Conservation (phyloP, 208 protist genomes). For the Leishmania tarentolae region DNA sequence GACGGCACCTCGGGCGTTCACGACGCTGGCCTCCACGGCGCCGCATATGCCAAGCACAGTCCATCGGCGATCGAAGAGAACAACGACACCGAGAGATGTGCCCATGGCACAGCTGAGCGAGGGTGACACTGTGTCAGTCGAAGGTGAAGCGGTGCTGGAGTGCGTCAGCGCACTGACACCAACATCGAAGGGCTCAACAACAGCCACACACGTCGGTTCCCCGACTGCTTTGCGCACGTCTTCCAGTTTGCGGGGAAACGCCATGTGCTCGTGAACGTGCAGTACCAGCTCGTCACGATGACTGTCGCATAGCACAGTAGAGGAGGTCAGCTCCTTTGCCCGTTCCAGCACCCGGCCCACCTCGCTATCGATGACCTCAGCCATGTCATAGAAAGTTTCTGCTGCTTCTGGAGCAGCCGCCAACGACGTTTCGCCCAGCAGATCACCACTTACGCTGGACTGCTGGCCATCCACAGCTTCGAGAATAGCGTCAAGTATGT, state of each 20-base stretch:
- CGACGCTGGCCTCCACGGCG: slow-evolving; percentile 24
- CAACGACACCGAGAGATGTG: slow-evolving; percentile 59
- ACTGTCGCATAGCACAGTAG: slow-evolving; percentile 26
- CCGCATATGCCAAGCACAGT: slow-evolving; percentile 21
- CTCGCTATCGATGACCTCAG: slow-evolving; percentile 19
- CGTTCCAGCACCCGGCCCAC: slow-evolving; percentile 55
- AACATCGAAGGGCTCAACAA: slow-evolving; percentile 7
- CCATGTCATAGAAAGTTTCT: not conserved
- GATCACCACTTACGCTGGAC: slow-evolving; percentile 71
- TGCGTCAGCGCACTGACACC: not conserved
- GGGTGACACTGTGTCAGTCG: not conserved
- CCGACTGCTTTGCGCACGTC: slow-evolving; percentile 37
- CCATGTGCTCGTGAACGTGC: slow-evolving; percentile 66
- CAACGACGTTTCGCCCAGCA: slow-evolving; percentile 20
- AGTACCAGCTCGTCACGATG: slow-evolving; percentile 40
- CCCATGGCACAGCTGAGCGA: slow-evolving; percentile 41
- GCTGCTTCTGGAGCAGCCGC: not conserved
- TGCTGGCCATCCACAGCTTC: slow-evolving; percentile 56
- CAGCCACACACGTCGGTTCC: slow-evolving; percentile 49
- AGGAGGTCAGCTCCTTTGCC: slow-evolving; percentile 50
- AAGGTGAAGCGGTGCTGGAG: not conserved
- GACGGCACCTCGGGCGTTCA: slow-evolving; percentile 39
- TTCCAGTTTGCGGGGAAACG: slow-evolving; percentile 41
- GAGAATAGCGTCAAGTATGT: slow-evolving; percentile 65
- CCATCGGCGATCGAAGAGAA: slow-evolving; percentile 54